Percentiles rank a stretch among this genome's conserved stretches.
Conservation (phyloP, 2,329 filamentous ascomycete genomes). For the Fusarium sororula region DNA sequence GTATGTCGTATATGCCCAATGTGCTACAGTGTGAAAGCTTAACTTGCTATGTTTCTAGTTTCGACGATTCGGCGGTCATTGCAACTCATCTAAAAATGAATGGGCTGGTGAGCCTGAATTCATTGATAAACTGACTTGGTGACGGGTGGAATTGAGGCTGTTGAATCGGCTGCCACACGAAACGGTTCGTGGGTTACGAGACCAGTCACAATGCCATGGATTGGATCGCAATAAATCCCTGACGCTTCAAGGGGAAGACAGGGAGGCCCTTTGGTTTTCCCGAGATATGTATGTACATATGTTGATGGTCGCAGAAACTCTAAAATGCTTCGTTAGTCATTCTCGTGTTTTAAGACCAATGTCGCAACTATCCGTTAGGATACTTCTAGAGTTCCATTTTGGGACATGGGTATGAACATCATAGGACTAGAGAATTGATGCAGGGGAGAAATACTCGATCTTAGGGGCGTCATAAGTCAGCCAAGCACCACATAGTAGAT, state of each 20-base stretch:
- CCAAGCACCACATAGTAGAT: neutral
- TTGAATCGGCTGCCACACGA: slow-evolving; percentile 33
- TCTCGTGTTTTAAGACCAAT: slow-evolving; percentile 30
- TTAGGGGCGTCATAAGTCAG: neutral
- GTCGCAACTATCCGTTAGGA: slow-evolving; percentile 30
- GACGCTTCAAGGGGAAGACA: slow-evolving; percentile 8
- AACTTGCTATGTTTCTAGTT: neutral
- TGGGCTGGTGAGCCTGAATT: neutral
- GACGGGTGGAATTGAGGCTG: slow-evolving; percentile 34
- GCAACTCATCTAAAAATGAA: slow-evolving; percentile 7
- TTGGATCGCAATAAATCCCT: slow-evolving; percentile 31
- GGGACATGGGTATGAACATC: slow-evolving; percentile 7
- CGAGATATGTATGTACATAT: neutral
- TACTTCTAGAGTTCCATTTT: neutral
- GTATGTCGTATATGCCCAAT: neutral
- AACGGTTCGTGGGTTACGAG: slow-evolving; percentile 28
- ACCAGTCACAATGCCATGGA: slow-evolving; percentile 20
- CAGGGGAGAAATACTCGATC: slow-evolving; percentile 22
- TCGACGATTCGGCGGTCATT: slow-evolving; percentile 7
- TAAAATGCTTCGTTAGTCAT: slow-evolving; percentile 3
- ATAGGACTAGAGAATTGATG: slow-evolving; percentile 14
- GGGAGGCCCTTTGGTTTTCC: neutral
- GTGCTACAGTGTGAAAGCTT: neutral
- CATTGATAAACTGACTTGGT: slow-evolving; percentile 8
- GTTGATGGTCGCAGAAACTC: neutral